Conservation (phyloP, 768 basidiomycete genomes). For the Auricularia sp. region DNA sequence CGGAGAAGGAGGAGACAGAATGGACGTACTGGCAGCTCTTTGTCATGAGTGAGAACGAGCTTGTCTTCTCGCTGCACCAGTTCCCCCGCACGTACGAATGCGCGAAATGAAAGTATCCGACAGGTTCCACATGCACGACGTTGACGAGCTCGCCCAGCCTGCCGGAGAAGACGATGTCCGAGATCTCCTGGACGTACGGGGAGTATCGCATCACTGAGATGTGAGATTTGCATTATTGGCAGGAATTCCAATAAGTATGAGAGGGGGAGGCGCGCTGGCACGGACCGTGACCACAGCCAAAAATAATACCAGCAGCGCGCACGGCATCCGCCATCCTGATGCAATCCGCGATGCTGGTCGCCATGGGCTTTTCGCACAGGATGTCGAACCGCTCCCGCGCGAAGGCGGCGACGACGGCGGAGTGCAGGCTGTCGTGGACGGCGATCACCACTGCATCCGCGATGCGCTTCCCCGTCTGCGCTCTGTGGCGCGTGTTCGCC, state of each 20-base stretch:
- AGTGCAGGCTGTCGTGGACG: slow-evolving; percentile 73
- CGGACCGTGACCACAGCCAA: slow-evolving; percentile 81
- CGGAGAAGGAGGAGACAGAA: background rate
- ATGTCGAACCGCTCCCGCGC: slow-evolving; percentile 78
- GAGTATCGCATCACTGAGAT: slow-evolving; percentile 73
- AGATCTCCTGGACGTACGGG: slow-evolving; percentile 65
- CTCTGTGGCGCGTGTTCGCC: slow-evolving; percentile 36
- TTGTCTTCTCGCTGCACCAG: slow-evolving; percentile 59
- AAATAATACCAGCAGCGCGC: slow-evolving; percentile 58
- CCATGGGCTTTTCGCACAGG: slow-evolving; percentile 90
- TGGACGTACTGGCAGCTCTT: slow-evolving; percentile 77
- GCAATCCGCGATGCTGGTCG: slow-evolving; percentile 62
- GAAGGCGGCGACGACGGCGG: slow-evolving; percentile 63
- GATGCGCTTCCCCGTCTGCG: slow-evolving; percentile 54
- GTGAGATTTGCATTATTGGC: background rate
- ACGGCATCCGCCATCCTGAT: slow-evolving; percentile 65
- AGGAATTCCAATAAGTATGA: background rate
- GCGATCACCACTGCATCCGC: slow-evolving; percentile 76
- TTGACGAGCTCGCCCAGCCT: slow-evolving; percentile 71
- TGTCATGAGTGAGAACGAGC: slow-evolving; percentile 77
- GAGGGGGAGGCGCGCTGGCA: background rate
- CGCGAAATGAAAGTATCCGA: slow-evolving; percentile 81
- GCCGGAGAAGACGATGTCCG: slow-evolving; percentile 59
- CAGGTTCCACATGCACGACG: slow-evolving; percentile 74
- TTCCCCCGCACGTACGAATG: slow-evolving; percentile 82